A percentile compares a stretch with the other conserved stretches of the same genome.
These are phyloP conservation scores for Tremella mesenterica DNA, from an alignment of 768 basidiomycete species.

Conservation along the genomic window DNA sequence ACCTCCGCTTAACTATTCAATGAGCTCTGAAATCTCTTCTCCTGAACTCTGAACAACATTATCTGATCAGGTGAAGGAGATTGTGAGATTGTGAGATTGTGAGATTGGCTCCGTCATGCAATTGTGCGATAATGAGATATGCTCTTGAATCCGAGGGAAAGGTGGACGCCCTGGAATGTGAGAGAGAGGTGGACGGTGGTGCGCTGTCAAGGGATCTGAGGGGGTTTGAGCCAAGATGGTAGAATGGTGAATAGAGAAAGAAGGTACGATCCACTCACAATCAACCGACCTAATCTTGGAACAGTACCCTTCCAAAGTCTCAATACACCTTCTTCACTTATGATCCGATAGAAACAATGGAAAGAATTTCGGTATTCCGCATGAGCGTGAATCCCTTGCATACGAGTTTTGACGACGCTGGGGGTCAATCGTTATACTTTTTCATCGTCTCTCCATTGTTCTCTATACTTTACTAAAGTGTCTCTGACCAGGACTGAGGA, in stretches of 20 bases:
- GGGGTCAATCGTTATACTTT: conserved; percentile 1
- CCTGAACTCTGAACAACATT: neutral
- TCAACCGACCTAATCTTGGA: conserved; percentile 71
- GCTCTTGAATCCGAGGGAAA: neutral
- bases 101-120: neutral
- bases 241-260: neutral
- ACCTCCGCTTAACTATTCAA: neutral
- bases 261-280: conserved; percentile 44
- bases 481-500: neutral
- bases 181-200: neutral
- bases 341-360: conserved; percentile 89
- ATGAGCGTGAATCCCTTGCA: conserved; percentile 83
- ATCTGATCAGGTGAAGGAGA: neutral
- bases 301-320: conserved; percentile 97
- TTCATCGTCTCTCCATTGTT: no score
- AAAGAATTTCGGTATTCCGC: conserved; percentile 84
- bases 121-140: neutral
- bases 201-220: neutral
- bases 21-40: neutral
- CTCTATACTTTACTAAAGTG: no score
- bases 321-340: conserved; percentile 83
- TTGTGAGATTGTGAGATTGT: no score
- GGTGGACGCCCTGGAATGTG: neutral
- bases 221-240: neutral
- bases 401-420: conserved; percentile 94